Base-by-base conservation (phyloP, 2,329 filamentous ascomycete genomes). In the Fusarium sp. region DNA sequence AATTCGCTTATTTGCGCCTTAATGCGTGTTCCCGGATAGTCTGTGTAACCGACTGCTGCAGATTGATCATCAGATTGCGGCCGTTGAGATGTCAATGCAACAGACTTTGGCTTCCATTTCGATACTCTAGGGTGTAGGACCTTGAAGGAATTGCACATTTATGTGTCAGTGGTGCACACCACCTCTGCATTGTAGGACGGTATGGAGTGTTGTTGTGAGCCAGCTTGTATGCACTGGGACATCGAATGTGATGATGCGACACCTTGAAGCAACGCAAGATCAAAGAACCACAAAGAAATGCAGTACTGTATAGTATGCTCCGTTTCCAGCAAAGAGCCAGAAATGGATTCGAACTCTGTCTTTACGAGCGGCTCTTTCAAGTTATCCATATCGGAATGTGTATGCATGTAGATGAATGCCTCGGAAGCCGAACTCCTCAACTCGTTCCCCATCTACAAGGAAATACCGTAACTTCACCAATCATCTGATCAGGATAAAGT, bases 211-310 rank as follows among this genome's bases (percentile, higher is more conserved):
- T 44, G 18, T 41, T 20, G 43, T 47, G 44, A 56, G 44, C 32
- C 30, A 57, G 54, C 43, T 9, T 25, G 25, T 22, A 38, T 24
- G 48, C 53, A 52, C 24, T 51, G 43, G 58, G 46, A 47, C 22
- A 40, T 53, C 22, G 34, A 29, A 46, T 40, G 65, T 49, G 27
- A 55, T 51, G 20, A 53, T 34, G 48, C 30, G 34, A 52, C 27
- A 49, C 18, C 30, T 55, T 24, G 24, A n/a, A 38, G 25, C 27
- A 43, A 24, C 18, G 22, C 34, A 20, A 45, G 20, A 48, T 41
- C 18, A 20, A 52, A 49, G 27, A 22, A 32, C 13, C 13, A 18
- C 24, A n/a, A 43, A 43, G 24, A 45, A 38, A 41, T 13, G 12
- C 12, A 45, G 25, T 20, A 45, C 18, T 11, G 29, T n/a, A 27